Base-by-base conservation (phyloP, 768 basidiomycete species). In the Pluteus cervinus region DNA sequence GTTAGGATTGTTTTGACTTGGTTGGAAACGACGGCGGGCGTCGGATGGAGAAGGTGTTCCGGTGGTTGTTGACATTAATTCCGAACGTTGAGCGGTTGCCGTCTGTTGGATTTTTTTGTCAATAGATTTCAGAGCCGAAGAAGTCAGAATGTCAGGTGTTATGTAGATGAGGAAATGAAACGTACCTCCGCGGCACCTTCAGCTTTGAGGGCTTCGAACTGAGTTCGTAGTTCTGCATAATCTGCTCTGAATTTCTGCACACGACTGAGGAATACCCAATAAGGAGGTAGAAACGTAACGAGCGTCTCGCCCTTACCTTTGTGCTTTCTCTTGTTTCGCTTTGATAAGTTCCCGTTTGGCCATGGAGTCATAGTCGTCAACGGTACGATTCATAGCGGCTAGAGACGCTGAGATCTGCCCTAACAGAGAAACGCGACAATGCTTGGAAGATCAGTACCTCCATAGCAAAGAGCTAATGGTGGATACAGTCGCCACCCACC, bases 381-480 rank as follows among this genome's bases (percentile, higher is more conserved):
- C 82, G 37, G 96, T 92, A 40, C 96, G 67, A 34, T 87, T 82
- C 75, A 98, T 82, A 2, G 91, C 92, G 18, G 90, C 79, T n/a
- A 99, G 69, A 7, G 90, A 92, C n/a, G 93, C 92, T 22, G 89
- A 88, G 61, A 99, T 91, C 75, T 98, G 94, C 60, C 93, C 93
- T 93, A 68, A 58, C 61, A 50, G 44, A 45, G 43, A 56, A 43
- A 49, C 48, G 45, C 28, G 37, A 15, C 36, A 32, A 30, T 45
- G 25, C 40, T 35, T 41, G 24, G 15, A 36, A 35, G 34, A 29
- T 41, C 40, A 41, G 40, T 22, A 36, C 35, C 34, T 35, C 33
- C 18, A 41, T 41, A 36, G 35, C 3, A 20, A 24, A 5, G 22
- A 17, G n/a, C n/a, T n/a, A n/a, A n/a, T n/a, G n/a, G n/a, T n/a